Percentiles rank a stretch among this genome's conserved stretches.
These are phyloP conservation scores for Sclerotiophoma versabilis DNA, from an alignment of 2,329 filamentous ascomycete species.

Conservation along the genomic window DNA sequence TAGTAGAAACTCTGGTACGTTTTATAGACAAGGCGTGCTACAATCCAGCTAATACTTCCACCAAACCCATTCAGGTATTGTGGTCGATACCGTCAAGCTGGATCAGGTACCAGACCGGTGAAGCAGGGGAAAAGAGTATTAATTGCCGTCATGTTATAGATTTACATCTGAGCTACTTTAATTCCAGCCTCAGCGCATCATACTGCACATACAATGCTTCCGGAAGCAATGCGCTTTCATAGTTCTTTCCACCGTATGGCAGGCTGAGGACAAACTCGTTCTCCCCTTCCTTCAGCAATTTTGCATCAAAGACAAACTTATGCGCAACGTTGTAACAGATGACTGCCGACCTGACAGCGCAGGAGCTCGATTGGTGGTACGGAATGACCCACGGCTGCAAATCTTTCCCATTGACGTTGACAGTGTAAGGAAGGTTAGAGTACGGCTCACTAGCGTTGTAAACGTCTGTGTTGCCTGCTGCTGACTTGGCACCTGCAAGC, in stretches of 20 bases:
- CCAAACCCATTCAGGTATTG: no score
- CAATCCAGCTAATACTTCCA: no score
- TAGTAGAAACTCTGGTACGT: no score
- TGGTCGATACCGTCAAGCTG: no score
- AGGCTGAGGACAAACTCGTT: conserved; percentile 66
- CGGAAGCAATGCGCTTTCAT: conserved; percentile 64
- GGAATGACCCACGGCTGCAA: conserved; percentile 64
- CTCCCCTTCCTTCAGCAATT: conserved; percentile 57
- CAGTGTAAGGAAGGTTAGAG: conserved; percentile 61
- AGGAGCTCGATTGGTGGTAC: conserved; percentile 66
- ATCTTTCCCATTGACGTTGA: conserved; percentile 56
- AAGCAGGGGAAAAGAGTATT: no score
- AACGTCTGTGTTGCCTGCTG: conserved; percentile 67
- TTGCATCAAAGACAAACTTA: conserved; percentile 65
- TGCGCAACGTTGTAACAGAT: conserved; percentile 68
- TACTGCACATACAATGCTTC: conserved; percentile 67
- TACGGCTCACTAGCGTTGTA: conserved; percentile 62
- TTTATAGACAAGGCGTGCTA: no score
- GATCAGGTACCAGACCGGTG: no score
- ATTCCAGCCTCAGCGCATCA: conserved; percentile 67
- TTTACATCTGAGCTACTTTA: conserved; percentile 45
- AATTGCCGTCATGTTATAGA: not conserved
- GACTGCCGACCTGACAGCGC: conserved; percentile 66
- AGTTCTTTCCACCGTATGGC: conserved; percentile 66
- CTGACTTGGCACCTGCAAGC: conserved; percentile 67